Evolutionary conservation across 495 filamentous ascomycete genomes (phyloP).

Genomic region (Penicillium antarcticum): DNA sequence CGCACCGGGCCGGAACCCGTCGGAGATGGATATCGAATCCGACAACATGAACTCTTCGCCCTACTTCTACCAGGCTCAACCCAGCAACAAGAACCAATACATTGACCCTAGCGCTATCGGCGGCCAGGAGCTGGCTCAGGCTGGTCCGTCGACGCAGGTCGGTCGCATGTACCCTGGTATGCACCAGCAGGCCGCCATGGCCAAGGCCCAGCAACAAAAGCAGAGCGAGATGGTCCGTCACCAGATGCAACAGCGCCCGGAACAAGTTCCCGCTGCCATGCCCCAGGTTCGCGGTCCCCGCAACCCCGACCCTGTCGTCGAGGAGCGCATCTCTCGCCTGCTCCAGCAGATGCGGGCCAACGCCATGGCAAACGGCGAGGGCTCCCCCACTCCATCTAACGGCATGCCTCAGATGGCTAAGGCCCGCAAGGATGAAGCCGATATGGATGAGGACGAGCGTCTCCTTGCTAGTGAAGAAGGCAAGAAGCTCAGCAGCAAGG

Average conservation of each 20-base stretch:
- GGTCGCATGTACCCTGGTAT: slow-evolving; percentile 83
- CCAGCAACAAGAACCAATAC: slow-evolving; percentile 45
- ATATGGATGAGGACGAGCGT: slow-evolving; percentile 97
- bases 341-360: slow-evolving; percentile 79
- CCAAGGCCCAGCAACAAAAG: slow-evolving; percentile 68
- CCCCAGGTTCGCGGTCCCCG: slow-evolving; percentile 43
- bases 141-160: slow-evolving; percentile 51
- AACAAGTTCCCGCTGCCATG: slow-evolving; percentile 23
- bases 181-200: slow-evolving; percentile 82
- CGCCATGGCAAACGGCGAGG: slow-evolving; percentile 51
- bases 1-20: slow-evolving; percentile 44
- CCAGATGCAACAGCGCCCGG: slow-evolving; percentile 44
- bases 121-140: slow-evolving; percentile 48
- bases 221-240: slow-evolving; percentile 63
- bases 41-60: slow-evolving; percentile 64
- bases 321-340: slow-evolving; percentile 82
- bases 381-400: slow-evolving; percentile 40
- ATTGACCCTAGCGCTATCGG: slow-evolving; percentile 70
- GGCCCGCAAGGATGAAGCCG: slow-evolving; percentile 84
- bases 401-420: slow-evolving; percentile 51
- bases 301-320: slow-evolving; percentile 64
- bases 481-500: slow-evolving; percentile 94
- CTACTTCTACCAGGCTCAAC: slow-evolving; percentile 38
- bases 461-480: slow-evolving; percentile 92
- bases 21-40: slow-evolving; percentile 54